Percentiles rank a stretch among this genome's conserved stretches.
These are phyloP conservation scores for Medicago truncatula DNA, from an alignment of 306 rosid genomes.

Conservation along the genomic window MtrunA17r5.0-ANR NC_053043.1:11288001-11288500, in stretches of 20 bases:
- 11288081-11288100: constrained; percentile 3
- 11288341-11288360: constrained; percentile 75
- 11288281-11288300: constrained; percentile 88
- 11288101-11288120: background rate
- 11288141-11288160: constrained; percentile 3
- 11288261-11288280: constrained; percentile 83
- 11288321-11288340: constrained; percentile 79
- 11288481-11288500: background rate
- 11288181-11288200: constrained; percentile 40
- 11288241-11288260: constrained; percentile 84
- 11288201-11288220: constrained; percentile 93
- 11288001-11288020: constrained; percentile 24
- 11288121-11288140: constrained; percentile 8
- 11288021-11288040: background rate
- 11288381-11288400: constrained; percentile 50
- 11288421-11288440: constrained; percentile 70
- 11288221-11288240: constrained; percentile 91
- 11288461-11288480: constrained; percentile 20
- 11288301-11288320: constrained; percentile 89
- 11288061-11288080: constrained; percentile 13
- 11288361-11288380: constrained; percentile 67
- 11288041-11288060: constrained; percentile 18
- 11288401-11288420: constrained; percentile 58
- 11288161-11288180: constrained; percentile 12
- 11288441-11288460: background rate